Evolutionary conservation across 2,329 filamentous ascomycete genomes (phyloP).

Genomic region (Cytospora schulzeri): DNA sequence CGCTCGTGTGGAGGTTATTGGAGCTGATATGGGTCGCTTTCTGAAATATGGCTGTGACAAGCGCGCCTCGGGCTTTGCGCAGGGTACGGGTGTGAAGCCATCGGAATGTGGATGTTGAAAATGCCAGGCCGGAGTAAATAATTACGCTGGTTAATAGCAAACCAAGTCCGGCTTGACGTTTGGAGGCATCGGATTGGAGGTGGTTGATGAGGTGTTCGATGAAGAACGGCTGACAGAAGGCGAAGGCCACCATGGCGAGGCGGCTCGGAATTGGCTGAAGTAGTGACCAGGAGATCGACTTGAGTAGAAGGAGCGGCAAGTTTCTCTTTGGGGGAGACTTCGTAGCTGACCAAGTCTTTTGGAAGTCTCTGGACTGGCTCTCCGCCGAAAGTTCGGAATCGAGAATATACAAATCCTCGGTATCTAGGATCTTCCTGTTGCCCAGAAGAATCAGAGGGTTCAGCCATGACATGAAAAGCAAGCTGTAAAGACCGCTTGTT

Average conservation of each 20-base stretch:
- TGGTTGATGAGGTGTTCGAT: slow-evolving; percentile 42
- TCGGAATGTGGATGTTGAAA: slow-evolving; percentile 37
- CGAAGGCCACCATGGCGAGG: slow-evolving; percentile 42
- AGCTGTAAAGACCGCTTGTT: slow-evolving; percentile 30
- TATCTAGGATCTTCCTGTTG: slow-evolving; percentile 14
- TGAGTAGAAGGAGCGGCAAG: slow-evolving; percentile 36
- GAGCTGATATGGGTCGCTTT: slow-evolving; percentile 36
- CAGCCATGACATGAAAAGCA: slow-evolving; percentile 31
- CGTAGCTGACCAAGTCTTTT: background rate
- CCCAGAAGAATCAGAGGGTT: slow-evolving; percentile 22
- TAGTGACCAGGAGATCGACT: slow-evolving; percentile 13
- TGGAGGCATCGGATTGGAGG: slow-evolving; percentile 30
- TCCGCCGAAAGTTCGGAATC: slow-evolving; percentile 32
- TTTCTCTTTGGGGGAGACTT: slow-evolving; percentile 13
- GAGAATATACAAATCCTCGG: slow-evolving; percentile 21
- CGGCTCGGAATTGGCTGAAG: slow-evolving; percentile 41
- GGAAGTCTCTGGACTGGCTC: slow-evolving; percentile 17
- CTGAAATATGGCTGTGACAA: slow-evolving; percentile 39
- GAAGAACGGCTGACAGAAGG: slow-evolving; percentile 47
- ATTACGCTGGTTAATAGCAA: slow-evolving; percentile 37
- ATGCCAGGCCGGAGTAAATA: slow-evolving; percentile 39
- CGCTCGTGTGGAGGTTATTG: slow-evolving; percentile 9
- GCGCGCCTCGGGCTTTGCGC: slow-evolving; percentile 32
- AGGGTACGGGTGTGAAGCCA: slow-evolving; percentile 35
- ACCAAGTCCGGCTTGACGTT: slow-evolving; percentile 35